Evolutionary conservation across 2,329 filamentous ascomycete species (phyloP).

Genomic region (Aspergillus sp.): DNA sequence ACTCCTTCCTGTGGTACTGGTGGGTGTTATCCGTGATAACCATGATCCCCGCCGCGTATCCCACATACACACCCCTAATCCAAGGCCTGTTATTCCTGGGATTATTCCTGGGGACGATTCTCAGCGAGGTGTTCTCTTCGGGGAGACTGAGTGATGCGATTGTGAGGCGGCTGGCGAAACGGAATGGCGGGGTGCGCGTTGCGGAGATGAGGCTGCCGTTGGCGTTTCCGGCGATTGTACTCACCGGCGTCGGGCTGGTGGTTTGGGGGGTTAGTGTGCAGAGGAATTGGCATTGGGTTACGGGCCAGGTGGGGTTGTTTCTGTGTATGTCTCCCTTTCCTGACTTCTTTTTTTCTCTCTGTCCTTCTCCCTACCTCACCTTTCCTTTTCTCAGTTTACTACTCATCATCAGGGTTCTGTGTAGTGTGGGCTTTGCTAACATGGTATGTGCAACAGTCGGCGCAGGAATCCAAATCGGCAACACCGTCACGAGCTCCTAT

Average conservation of each 20-base stretch:
- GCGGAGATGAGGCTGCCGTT: slow-evolving; percentile 63
- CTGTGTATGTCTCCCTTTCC: slow-evolving; percentile 48
- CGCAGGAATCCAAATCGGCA: slow-evolving; percentile 61
- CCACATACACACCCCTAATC: slow-evolving; percentile 52
- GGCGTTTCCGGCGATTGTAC: slow-evolving; percentile 56
- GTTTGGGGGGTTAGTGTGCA: slow-evolving; percentile 62
- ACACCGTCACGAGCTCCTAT: slow-evolving; percentile 58
- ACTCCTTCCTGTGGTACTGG: slow-evolving; percentile 62
- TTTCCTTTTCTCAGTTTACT: neutral
- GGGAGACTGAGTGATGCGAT: slow-evolving; percentile 59
- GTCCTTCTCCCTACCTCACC: neutral
- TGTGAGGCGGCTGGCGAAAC: slow-evolving; percentile 51
- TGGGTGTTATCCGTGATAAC: slow-evolving; percentile 60
- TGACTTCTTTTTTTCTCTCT: neutral
- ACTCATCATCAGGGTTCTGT: no score
- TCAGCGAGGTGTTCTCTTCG: slow-evolving; percentile 58
- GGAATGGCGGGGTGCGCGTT: slow-evolving; percentile 49
- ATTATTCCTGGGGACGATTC: slow-evolving; percentile 57
- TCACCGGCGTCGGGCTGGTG: slow-evolving; percentile 56
- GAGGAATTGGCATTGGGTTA: slow-evolving; percentile 59
- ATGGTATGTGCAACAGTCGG: slow-evolving; percentile 45
- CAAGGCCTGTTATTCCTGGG: slow-evolving; percentile 61
- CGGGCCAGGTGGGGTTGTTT: slow-evolving; percentile 61
- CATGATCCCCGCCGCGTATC: slow-evolving; percentile 58
- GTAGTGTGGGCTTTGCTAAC: neutral